These are phyloP conservation scores for Lunularia cruciata DNA, from an alignment of 225 moss, liverwort and hornwort species.

Conservation along the genomic window DNA sequence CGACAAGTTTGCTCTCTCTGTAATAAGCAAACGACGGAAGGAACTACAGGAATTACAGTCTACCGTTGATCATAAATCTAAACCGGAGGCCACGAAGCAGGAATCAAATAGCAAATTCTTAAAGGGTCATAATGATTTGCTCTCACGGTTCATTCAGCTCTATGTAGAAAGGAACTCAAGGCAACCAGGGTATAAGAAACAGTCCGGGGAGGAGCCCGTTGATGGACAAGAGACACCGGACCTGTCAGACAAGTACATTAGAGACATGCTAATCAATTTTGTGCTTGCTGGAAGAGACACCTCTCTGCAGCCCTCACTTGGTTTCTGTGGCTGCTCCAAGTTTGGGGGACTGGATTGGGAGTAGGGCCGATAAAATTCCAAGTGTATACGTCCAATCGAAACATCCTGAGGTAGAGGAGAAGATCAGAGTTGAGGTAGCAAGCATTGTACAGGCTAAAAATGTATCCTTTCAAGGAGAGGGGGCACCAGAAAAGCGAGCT, in stretches of 20 bases:
- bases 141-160: conserved; percentile 50
- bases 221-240: conserved; percentile 38
- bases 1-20: conserved; percentile 35
- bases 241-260: conserved; percentile 30
- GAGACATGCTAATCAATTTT: conserved; percentile 50
- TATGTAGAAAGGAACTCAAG: conserved; percentile 16
- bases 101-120: conserved; percentile 17
- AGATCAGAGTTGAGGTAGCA: conserved; percentile 29
- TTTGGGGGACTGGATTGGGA: no score
- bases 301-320: conserved; percentile 38
- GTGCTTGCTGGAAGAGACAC: conserved; percentile 55
- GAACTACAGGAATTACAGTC: conserved; percentile 24
- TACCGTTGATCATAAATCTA: not conserved
- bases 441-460: not conserved
- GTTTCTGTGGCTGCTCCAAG: conserved; percentile 41
- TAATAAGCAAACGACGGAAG: conserved; percentile 39
- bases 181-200: conserved; percentile 40
- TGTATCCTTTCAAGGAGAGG: not conserved
- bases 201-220: conserved; percentile 35
- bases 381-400: no score
- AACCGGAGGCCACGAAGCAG: not conserved
- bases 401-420: conserved; percentile 39
- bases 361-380: no score
- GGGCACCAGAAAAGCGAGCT: not conserved
- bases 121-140: conserved; percentile 28